Evolutionary conservation across 352 stramenopile genomes (phyloP), one percentile per base, ranked within the genome.

Genomic region (Peronospora belbahrii): DNA sequence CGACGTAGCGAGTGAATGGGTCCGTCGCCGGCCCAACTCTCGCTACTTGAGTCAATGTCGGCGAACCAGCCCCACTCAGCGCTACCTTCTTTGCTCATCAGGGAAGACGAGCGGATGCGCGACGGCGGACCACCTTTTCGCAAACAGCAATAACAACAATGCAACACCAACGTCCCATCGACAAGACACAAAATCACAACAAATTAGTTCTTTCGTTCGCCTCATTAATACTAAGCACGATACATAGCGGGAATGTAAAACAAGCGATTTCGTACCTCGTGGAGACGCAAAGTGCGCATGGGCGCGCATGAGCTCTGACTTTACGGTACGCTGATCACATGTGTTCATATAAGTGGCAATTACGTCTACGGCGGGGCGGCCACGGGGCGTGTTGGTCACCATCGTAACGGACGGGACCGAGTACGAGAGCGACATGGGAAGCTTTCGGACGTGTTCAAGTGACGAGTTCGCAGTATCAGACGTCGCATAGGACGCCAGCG

Each of bases 341-440:
- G 82, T 91, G 70, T 93, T 93, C 82, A 93, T 93, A 65, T 93
- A 93, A 2, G 82, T 93, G 35, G 82, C 82, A 50, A 93, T 93
- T 27, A 93, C 77, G 43, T 93, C 82, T 31, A 93, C 81, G 0
- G 74, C 71, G 7, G 74, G 74, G 13, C 79, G 79, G 2, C 65
- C 79, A 17, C 79, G 74, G 33, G 77, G 77, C 38, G 74, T 85
- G 40, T 77, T 85, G 44, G 60, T 76, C 34, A 85, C 54, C 25
- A 78, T 37, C 10, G 70, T 70, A 7, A 59, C 62, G 28, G 65
- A 70, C 42, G 77, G 77, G 20, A 89, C 74, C 38, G 77, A 88
- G 56, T 88, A 88, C 30, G 74, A 87, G 10, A 85, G 61, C 32
- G 74, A 78, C 35, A 59, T 62, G 13, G 67, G 62, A 28, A 87